Conservation (phyloP, 2,329 filamentous ascomycete species). For the Shiraia bambusicola region DNA sequence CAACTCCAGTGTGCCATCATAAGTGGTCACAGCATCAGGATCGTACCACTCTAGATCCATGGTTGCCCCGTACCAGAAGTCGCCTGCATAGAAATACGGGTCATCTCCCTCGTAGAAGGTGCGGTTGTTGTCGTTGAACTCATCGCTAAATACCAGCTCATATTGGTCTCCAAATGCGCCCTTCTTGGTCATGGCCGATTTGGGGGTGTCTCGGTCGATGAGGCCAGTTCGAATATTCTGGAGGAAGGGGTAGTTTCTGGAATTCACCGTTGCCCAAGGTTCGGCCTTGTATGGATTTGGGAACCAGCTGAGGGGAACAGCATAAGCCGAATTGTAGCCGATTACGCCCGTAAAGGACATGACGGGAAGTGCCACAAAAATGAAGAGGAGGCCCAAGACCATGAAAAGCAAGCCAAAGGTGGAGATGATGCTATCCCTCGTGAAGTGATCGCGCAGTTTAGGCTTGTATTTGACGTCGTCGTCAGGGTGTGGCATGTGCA, state of each 20-base stretch:
- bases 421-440: slow-evolving; percentile 47
- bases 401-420: slow-evolving; percentile 49
- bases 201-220: slow-evolving; percentile 57
- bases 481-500: slow-evolving; percentile 56
- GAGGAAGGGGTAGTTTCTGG: slow-evolving; percentile 50
- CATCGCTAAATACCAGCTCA: slow-evolving; percentile 58
- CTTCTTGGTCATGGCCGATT: slow-evolving; percentile 47
- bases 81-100: slow-evolving; percentile 55
- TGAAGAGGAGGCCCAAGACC: slow-evolving; percentile 49
- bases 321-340: slow-evolving; percentile 43
- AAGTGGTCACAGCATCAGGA: slow-evolving; percentile 55
- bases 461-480: slow-evolving; percentile 50
- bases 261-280: slow-evolving; percentile 52
- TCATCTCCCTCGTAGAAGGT: slow-evolving; percentile 61
- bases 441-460: slow-evolving; percentile 49
- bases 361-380: slow-evolving; percentile 56
- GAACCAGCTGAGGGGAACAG: slow-evolving; percentile 46
- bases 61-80: slow-evolving; percentile 59
- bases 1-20: slow-evolving; percentile 50
- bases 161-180: slow-evolving; percentile 51
- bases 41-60: slow-evolving; percentile 55
- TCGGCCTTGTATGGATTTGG: slow-evolving; percentile 30
- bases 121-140: slow-evolving; percentile 56
- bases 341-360: slow-evolving; percentile 49
- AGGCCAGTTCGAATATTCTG: slow-evolving; percentile 51